Base-by-base conservation (phyloP, 768 basidiomycete genomes). In the Roridomyces roridus region DNA sequence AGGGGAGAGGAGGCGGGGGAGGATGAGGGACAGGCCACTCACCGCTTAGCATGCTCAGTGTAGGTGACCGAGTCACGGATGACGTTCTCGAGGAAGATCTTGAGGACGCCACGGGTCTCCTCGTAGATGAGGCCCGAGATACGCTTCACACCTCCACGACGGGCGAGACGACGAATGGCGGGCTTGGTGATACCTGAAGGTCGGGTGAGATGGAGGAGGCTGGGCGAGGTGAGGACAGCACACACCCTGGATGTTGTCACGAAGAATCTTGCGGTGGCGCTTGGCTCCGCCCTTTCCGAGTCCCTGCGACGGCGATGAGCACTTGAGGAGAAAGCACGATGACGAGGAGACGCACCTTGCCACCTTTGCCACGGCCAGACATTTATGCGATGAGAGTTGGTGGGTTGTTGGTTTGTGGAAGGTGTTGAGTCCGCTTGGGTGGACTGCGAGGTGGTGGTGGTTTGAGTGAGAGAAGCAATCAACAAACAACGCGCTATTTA, bases 71-170 rank as follows among this genome's bases (percentile, higher is more conserved):
- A 95, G 72, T 96, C 95, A 66, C 94, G 91, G 70, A 96, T 96
- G 64, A 89, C 88, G 65, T 89, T 91, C 79, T 93, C 91, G 45
- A 94, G 83, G 87, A 93, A 96, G 69, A 93, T 89, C 81, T 96
- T 96, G 65, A 96, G 83, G 28, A 96, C 93, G 82, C 92, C 92
- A 73, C 89, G 87, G 51, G 94, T 95, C 85, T 96, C 31, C 31
- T 34, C 31, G 7, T 34, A 34, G 31, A 34, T 34, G 31, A 34
- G 31, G 7, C 31, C 31, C 37, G 88, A 91, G 69, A 93, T 92
- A 91, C 92, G 87, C 85, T 96, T 96, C 71, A 96, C 94, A 90
- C 96, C 95, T 69, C 95, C 94, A 84, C 94, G 91, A 74, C 92
- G 92, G 47, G 94, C 94, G 56, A 97, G 91, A 82, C 95, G 92